A percentile compares a stretch with the other conserved stretches of the same genome.
Conservation (phyloP, 129 eudicot genomes). For the Apium graveolens region DNA sequence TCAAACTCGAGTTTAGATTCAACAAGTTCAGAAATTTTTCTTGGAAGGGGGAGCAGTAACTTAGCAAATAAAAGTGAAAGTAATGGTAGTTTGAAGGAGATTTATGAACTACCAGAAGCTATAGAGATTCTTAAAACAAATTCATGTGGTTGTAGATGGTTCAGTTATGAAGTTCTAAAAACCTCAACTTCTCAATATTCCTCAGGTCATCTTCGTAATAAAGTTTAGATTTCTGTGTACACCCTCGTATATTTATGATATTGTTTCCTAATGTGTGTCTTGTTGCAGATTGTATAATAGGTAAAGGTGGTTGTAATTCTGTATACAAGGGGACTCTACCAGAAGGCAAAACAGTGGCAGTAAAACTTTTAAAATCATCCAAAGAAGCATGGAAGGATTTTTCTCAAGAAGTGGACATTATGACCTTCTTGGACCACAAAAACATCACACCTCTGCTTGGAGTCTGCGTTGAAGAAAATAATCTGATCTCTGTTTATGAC, state of each 20-base stretch:
- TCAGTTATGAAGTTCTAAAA: conserved; percentile 52
- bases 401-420: conserved; percentile 62
- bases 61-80: conserved; percentile 15
- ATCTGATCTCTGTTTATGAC: conserved; percentile 73
- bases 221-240: no score
- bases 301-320: conserved; percentile 76
- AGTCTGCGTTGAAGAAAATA: conserved; percentile 57
- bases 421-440: conserved; percentile 67
- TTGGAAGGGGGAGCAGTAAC: conserved; percentile 11
- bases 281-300: conserved; percentile 62
- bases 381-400: conserved; percentile 88
- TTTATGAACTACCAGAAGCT: conserved; percentile 34
- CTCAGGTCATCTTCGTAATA: conserved; percentile 39
- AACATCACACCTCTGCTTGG: conserved; percentile 76
- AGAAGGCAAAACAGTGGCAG: conserved; percentile 72
- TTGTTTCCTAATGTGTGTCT: not conserved
- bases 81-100: conserved; percentile 18
- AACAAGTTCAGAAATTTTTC: conserved; percentile 27
- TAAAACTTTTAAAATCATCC: conserved; percentile 61
- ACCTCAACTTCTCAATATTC: conserved; percentile 64
- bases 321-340: conserved; percentile 81
- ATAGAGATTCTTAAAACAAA: conserved; percentile 51
- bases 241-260: not conserved
- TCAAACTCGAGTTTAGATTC: conserved; percentile 38
- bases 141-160: conserved; percentile 51